Percentiles rank a stretch among this genome's conserved stretches.
Evolutionary conservation across 2,329 filamentous ascomycete genomes (phyloP).

Genomic region (Penicillium sp.): DNA sequence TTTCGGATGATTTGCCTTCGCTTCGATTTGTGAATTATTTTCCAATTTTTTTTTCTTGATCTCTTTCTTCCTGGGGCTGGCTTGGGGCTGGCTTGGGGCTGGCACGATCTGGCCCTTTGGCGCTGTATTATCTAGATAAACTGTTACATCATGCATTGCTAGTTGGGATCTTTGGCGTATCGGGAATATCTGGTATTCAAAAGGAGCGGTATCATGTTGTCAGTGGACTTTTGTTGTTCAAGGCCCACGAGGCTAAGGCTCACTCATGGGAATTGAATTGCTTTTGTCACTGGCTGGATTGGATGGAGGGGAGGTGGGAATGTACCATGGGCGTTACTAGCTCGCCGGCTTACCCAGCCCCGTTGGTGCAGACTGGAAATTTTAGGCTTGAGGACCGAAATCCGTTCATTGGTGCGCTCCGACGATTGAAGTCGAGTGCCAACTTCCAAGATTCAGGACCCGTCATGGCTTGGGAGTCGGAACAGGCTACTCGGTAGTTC

Average conservation of each 20-base stretch:
- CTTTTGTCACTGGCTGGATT: neutral
- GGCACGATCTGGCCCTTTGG: constrained; percentile 1
- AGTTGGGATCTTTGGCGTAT: neutral
- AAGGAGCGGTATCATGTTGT: constrained; percentile 5
- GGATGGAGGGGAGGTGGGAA: neutral
- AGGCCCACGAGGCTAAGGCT: neutral
- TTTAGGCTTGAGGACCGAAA: neutral
- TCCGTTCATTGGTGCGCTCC: neutral
- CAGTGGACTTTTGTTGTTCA: constrained; percentile 1
- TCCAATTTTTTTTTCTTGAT: neutral
- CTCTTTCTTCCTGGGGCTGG: neutral
- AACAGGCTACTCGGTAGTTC: neutral
- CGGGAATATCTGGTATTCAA: neutral
- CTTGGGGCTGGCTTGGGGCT: neutral
- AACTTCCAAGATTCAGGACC: neutral
- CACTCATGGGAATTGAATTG: neutral
- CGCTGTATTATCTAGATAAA: constrained; percentile 17
- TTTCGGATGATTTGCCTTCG: neutral
- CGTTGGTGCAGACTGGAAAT: neutral
- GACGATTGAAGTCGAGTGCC: neutral
- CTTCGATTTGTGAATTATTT: constrained; percentile 1
- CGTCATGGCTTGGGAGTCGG: neutral
- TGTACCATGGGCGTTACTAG: constrained; percentile 14
- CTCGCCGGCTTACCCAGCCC: neutral
- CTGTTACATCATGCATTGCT: constrained; percentile 5